Percentiles rank a stretch among this genome's conserved stretches.
Evolutionary conservation across 345 rosid genomes (phyloP).

Genomic region (Bruguiera sexangula): DNA sequence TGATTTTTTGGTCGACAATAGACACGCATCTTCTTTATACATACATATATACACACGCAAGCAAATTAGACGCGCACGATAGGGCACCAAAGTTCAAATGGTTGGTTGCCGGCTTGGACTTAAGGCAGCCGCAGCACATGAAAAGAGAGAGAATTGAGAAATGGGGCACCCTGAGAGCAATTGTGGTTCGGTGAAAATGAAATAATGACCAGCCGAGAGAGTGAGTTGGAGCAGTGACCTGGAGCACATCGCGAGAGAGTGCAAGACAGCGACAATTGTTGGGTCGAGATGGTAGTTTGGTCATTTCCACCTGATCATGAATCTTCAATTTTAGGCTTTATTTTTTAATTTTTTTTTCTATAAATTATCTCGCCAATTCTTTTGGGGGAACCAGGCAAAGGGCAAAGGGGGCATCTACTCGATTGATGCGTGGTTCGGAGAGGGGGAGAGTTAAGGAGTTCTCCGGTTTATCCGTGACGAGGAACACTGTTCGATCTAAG

Average conservation of each 20-base stretch:
- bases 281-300: slow-evolving; percentile 1
- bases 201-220: neutral
- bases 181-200: slow-evolving; percentile 22
- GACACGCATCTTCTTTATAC: no score
- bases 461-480: slow-evolving; percentile 8
- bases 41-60: no score
- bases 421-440: neutral
- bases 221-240: slow-evolving; percentile 20
- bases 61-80: no score
- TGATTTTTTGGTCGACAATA: neutral
- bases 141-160: neutral
- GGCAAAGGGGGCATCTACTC: neutral
- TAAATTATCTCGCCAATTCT: neutral
- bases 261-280: slow-evolving; percentile 29
- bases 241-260: slow-evolving; percentile 15
- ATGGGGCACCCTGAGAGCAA: neutral
- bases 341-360: neutral
- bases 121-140: neutral
- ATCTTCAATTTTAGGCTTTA: neutral
- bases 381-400: neutral
- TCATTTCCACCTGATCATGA: neutral
- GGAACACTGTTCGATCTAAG: neutral
- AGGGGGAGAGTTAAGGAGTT: neutral
- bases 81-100: no score
- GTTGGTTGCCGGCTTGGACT: neutral